Percentiles rank a stretch among this genome's conserved stretches.
Conservation (phyloP, 1,284 basidiomycete species). For the Pseudozyma hubeiensis region DNA sequence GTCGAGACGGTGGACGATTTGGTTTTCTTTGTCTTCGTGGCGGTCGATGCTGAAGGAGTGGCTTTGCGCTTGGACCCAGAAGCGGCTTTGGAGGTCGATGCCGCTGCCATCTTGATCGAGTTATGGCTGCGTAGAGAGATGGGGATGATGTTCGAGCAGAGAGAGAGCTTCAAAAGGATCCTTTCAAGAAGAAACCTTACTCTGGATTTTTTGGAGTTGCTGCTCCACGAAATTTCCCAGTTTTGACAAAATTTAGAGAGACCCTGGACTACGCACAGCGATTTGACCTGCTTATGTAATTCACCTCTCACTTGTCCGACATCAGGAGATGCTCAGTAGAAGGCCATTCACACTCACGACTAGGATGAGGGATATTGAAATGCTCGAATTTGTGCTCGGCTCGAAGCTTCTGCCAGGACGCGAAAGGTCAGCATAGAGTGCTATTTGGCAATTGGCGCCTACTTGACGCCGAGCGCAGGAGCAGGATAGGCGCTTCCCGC, state of each 20-base stretch:
- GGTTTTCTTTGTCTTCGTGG: constrained; percentile 11
- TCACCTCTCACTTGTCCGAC: background rate
- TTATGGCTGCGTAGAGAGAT: background rate
- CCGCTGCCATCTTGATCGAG: background rate
- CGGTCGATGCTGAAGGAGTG: background rate
- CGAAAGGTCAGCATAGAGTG: too few relatives aligned
- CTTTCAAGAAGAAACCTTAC: constrained; percentile 2
- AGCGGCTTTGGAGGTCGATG: constrained; percentile 9
- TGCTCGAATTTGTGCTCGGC: too few relatives aligned
- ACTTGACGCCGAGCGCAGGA: constrained; percentile 40
- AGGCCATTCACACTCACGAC: too few relatives aligned
- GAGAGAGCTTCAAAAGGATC: background rate
- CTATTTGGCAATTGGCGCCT: background rate
- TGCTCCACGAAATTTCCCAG: constrained; percentile 17
- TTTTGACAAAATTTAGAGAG: constrained; percentile 12
- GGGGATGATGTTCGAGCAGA: background rate
- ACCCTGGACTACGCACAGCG: constrained; percentile 5
- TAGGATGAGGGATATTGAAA: too few relatives aligned
- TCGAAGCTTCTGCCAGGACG: background rate
- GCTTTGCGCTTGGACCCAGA: constrained; percentile 25
- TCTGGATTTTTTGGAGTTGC: background rate
- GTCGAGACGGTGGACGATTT: constrained; percentile 1
- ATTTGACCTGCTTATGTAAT: constrained; percentile 32
- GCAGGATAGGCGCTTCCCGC: constrained; percentile 12
- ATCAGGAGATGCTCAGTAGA: too few relatives aligned